Percentiles rank a stretch among this genome's conserved stretches.
These are phyloP conservation scores for Sclerotinia glacialis DNA, from an alignment of 2,329 filamentous ascomycete genomes.

Conservation along the genomic window DNA sequence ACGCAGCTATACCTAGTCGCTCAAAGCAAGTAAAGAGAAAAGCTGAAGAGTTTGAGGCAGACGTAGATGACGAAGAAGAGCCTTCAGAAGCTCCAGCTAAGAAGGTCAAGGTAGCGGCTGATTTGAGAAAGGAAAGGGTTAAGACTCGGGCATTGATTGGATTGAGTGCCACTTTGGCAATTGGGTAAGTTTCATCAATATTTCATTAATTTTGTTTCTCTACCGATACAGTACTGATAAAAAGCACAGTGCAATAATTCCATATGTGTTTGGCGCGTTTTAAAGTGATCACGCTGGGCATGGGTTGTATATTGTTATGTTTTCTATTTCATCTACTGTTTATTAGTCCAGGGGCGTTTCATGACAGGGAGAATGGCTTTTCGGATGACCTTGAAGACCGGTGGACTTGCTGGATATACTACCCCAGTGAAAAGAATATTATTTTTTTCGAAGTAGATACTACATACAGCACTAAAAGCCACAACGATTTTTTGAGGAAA, in stretches of 20 bases:
- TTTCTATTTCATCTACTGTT: conserved; percentile 21
- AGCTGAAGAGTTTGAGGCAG: conserved; percentile 43
- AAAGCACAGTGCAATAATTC: conserved; percentile 37
- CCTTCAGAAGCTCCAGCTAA: conserved; percentile 54
- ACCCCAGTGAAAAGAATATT: conserved; percentile 24
- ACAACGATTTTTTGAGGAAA: conserved; percentile 1
- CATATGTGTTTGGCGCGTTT: conserved; percentile 39
- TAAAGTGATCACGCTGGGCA: conserved; percentile 23
- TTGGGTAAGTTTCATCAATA: conserved; percentile 68
- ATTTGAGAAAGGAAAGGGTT: conserved; percentile 81
- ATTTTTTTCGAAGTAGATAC: conserved; percentile 27
- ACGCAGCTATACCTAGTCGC: conserved; percentile 42
- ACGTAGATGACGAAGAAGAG: conserved; percentile 12
- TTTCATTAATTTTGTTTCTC: not conserved
- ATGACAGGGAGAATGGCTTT: conserved; percentile 23
- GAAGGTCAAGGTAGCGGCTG: conserved; percentile 71
- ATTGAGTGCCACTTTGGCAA: conserved; percentile 78
- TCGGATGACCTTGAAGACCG: conserved; percentile 14
- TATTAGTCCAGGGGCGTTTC: conserved; percentile 25
- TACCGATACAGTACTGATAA: conserved; percentile 24
- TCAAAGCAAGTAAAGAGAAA: conserved; percentile 67
- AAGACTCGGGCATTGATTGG: conserved; percentile 82
- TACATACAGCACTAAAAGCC: conserved; percentile 20
- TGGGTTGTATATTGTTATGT: conserved; percentile 21
- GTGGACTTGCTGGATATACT: conserved; percentile 32